These are phyloP conservation scores for Kluyveromyces siamensis DNA, from an alignment of 805 yeast genomes.

Conservation along the genomic window DNA sequence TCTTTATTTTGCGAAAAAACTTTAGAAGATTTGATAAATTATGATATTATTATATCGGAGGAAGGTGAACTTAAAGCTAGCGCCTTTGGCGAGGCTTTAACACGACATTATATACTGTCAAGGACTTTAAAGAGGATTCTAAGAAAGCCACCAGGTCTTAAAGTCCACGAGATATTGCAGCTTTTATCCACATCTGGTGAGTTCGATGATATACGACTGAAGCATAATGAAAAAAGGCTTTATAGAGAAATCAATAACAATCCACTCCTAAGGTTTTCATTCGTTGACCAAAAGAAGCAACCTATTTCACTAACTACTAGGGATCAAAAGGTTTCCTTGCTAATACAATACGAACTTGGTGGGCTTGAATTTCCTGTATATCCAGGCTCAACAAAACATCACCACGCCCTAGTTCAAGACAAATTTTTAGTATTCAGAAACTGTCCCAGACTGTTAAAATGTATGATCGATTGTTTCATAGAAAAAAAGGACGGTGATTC, in stretches of 20 bases:
- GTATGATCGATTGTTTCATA: slow-evolving; percentile 36
- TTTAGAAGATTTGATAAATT: slow-evolving; percentile 26
- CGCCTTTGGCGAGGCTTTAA: slow-evolving; percentile 39
- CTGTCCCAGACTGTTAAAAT: slow-evolving; percentile 34
- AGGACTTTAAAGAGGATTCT: slow-evolving; percentile 35
- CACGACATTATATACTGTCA: slow-evolving; percentile 37
- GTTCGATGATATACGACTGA: slow-evolving; percentile 33
- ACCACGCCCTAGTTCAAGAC: slow-evolving; percentile 36
- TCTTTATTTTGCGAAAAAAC: slow-evolving; percentile 27
- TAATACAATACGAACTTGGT: slow-evolving; percentile 43
- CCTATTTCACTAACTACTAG: slow-evolving; percentile 16
- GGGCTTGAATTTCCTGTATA: slow-evolving; percentile 39
- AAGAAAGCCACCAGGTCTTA: slow-evolving; percentile 7
- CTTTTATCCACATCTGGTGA: slow-evolving; percentile 33
- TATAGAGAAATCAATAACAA: slow-evolving; percentile 36
- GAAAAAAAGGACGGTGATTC: slow-evolving; percentile 36
- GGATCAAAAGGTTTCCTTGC: slow-evolving; percentile 33
- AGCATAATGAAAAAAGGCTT: slow-evolving; percentile 37
- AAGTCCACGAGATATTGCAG: slow-evolving; percentile 15
- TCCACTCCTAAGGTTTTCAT: slow-evolving; percentile 32
- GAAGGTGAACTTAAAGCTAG: slow-evolving; percentile 25
- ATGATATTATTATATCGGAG: slow-evolving; percentile 22
- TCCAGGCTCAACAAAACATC: slow-evolving; percentile 32
- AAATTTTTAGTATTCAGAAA: slow-evolving; percentile 36
- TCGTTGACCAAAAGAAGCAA: slow-evolving; percentile 23